These are phyloP conservation scores for Psilocybe cyanescens DNA, from an alignment of 768 basidiomycete genomes.

Conservation along the genomic window DNA sequence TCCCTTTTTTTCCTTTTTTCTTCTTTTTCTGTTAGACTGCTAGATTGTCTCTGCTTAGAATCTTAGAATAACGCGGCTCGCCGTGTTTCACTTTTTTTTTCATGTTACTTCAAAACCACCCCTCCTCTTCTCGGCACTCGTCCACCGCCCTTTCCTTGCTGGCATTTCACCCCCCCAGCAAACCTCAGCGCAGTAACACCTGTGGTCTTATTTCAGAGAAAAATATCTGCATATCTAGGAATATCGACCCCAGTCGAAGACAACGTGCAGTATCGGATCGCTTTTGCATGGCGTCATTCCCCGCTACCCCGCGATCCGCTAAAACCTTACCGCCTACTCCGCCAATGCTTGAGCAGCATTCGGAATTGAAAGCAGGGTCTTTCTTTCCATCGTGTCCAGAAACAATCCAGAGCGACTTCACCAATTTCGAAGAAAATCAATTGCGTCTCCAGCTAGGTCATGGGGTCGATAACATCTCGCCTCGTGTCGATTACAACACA, in stretches of 20 bases:
- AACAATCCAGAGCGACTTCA: background rate
- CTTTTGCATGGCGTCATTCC: background rate
- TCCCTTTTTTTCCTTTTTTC: constrained; percentile 6
- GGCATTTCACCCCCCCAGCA: background rate
- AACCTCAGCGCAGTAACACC: constrained; percentile 3
- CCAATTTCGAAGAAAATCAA: constrained; percentile 7
- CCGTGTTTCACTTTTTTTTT: constrained; percentile 4
- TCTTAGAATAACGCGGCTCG: constrained; percentile 2
- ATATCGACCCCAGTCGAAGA: background rate
- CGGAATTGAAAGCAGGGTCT: constrained; percentile 7
- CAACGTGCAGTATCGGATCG: constrained; percentile 10
- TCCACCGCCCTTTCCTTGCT: background rate
- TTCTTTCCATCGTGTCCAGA: background rate
- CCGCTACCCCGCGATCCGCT: background rate
- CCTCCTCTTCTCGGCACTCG: background rate
- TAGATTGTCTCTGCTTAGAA: constrained; percentile 10
- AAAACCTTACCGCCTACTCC: background rate
- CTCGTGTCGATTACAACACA: constrained; percentile 28
- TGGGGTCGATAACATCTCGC: background rate
- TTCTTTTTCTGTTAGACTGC: constrained; percentile 13
- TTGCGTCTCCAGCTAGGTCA: constrained; percentile 16
- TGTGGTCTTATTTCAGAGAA: background rate
- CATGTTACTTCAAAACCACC: constrained; percentile 1
- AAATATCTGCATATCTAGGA: background rate
- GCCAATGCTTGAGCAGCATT: background rate